Evolutionary conservation across 164 flowering plant species (phyloP).

Genomic region (Annona cherimola): DNA sequence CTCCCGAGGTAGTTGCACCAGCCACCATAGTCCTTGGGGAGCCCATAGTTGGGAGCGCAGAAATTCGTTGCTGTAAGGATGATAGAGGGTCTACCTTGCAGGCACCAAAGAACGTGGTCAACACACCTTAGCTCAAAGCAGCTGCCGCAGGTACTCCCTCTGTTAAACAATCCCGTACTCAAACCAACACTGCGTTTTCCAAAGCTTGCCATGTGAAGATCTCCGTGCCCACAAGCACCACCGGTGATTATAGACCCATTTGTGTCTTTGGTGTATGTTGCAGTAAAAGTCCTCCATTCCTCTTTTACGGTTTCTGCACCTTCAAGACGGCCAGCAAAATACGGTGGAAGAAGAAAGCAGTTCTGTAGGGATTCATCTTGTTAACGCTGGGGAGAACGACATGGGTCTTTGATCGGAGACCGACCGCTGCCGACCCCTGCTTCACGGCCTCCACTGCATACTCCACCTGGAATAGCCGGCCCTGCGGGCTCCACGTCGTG

Average conservation of each 20-base stretch:
- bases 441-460: conserved; percentile 99
- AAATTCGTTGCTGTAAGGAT: conserved; percentile 67
- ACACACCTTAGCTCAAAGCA: conserved; percentile 73
- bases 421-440: conserved; percentile 96
- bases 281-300: conserved; percentile 65
- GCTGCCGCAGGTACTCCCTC: conserved; percentile 67
- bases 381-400: conserved; percentile 85
- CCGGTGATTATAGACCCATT: conserved; percentile 53
- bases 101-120: conserved; percentile 65
- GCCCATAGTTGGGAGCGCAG: conserved; percentile 77
- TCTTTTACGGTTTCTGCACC: conserved; percentile 16
- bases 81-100: conserved; percentile 63
- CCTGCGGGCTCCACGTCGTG: conserved; percentile 90
- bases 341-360: conserved; percentile 11
- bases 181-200: conserved; percentile 58
- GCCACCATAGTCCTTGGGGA: conserved; percentile 69
- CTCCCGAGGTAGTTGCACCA: conserved; percentile 76
- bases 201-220: conserved; percentile 45
- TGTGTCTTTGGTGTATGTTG: conserved; percentile 57
- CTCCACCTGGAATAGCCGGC: conserved; percentile 92
- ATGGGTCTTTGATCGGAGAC: conserved; percentile 89
- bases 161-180: conserved; percentile 56
- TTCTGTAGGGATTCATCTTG: conserved; percentile 27
- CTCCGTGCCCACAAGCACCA: conserved; percentile 86
- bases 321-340: conserved; percentile 6